Evolutionary conservation across 164 flowering plant species (phyloP).

Genomic region (Malania oleifera): DNA sequence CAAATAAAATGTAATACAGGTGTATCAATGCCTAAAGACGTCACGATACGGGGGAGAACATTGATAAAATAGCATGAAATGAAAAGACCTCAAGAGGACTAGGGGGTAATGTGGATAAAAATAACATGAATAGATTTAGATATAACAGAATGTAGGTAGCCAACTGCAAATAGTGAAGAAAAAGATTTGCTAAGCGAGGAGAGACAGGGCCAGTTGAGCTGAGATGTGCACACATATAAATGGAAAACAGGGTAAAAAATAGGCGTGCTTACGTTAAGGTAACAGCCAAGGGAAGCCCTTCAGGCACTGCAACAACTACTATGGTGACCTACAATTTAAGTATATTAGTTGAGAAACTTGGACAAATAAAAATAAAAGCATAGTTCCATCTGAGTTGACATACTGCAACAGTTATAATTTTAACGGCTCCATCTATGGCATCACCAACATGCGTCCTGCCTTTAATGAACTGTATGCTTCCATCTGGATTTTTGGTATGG

Average conservation of each 20-base stretch:
- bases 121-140: too few species aligned
- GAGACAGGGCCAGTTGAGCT: background rate
- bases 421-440: conserved; percentile 69
- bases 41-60: too few species aligned
- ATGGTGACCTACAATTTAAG: conserved; percentile 74
- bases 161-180: too few species aligned
- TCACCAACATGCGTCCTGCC: conserved; percentile 51
- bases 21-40: too few species aligned
- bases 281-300: conserved; percentile 97
- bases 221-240: background rate
- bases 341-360: background rate
- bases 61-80: too few species aligned
- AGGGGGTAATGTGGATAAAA: too few species aligned
- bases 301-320: conserved; percentile 99
- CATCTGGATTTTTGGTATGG: conserved; percentile 42
- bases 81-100: too few species aligned
- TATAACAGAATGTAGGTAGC: background rate
- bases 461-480: conserved; percentile 34
- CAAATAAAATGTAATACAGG: too few species aligned
- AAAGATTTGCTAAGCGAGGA: background rate
- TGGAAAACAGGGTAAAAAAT: background rate
- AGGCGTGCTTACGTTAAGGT: conserved; percentile 78
- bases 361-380: background rate
- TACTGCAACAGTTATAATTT: conserved; percentile 85
- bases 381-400: conserved; percentile 11